Base-by-base conservation (phyloP, 345 rosid genomes). In the Euphorbia peplus region DNA sequence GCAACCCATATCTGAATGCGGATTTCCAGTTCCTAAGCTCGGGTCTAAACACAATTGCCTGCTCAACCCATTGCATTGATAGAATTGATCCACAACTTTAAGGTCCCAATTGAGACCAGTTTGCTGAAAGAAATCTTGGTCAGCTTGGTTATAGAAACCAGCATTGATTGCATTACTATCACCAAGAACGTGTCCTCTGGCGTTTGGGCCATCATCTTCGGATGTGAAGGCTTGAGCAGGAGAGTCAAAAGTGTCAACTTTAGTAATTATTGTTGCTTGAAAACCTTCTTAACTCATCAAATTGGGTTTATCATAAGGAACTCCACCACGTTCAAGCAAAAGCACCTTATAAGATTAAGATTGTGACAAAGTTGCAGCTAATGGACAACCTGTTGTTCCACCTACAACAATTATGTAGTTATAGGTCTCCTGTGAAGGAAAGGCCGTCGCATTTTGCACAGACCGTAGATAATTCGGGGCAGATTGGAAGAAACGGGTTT, bases 81-180 rank as follows among this genome's bases (percentile, higher is more conserved):
- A 91, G 7, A 97, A 88, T 73, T 77, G 84, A 70, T 93, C 89
- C 68, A 89, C 97, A 63, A 63, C 13, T 54, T 37, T 57, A 8
- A 82, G 76, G 77, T 93, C 92, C 97, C 96, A 89, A 41, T 65
- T 42, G 25, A 84, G 71, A 67, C 95, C 91, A 0, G 98, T 86
- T 22, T 70, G 71, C 44, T 46, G 55, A 47, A 79, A 89, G 70
- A 93, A 93, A 13, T 78, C 87, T 16, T 52, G 56, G 73, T 91
- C 89, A 6, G 97, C 96, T 18, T 90, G 79, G 78, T 95, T 93
- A 3, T 88, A 91, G 59, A 93, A 93, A 0, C 98, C 97, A 0
- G 98, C 97, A 48, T 93, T 93, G 41, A 93, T 91, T 24, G 91
- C 89, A 25, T 96, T 93, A 66, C 98, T 89, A 59, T 97, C 98